Evolutionary conservation across 306 rosid species (phyloP), one percentile per base, ranked within the genome.

Genomic region (Myrica gale): DNA sequence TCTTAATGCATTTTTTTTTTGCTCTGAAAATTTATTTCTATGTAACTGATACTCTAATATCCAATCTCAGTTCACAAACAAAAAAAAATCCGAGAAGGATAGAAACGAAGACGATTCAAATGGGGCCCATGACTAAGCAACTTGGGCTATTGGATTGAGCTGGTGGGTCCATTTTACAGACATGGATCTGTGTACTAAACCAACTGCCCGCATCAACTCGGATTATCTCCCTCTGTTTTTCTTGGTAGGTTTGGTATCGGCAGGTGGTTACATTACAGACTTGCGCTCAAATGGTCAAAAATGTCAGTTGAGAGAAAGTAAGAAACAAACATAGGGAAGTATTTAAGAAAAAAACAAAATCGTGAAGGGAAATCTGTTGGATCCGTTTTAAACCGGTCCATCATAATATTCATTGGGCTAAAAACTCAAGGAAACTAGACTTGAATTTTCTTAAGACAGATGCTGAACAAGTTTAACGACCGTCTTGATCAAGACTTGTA

Each of bases 141-240:
- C 15, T 42, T 17, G 70, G n/a, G 26, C 11, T 4, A 41, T 8
- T 17, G 41, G n/a, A 12, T 8, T 66, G 51, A 21, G 47, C 9
- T 1, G 7, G 69, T 42, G 83, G 83, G 78, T 9, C 78, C 74
- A 11, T 10, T 6, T 53, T 44, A 78, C 16, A 37, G 72, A 9
- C 46, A 60, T 60, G 7, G 39, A 57, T 9, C 37, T 46, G 16
- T 6, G 46, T 10, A 42, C 67, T 46, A 19, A 72, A 37, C 74
- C 78, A 45, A 54, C 48, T 41, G 74, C 26, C 58, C 41, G 17
- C 63, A 55, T 69, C 73, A 21, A 72, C n/a, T 16, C 1, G 48
- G 76, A 32, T 32, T 56, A 66, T 53, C 48, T 73, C 32, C 39
- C 53, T 48, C 0, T 9, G 16, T 10, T 20, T 62, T 63, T 16